These are phyloP conservation scores for Monascus ruber DNA, from an alignment of 2,329 filamentous ascomycete genomes.

Conservation along the genomic window DNA sequence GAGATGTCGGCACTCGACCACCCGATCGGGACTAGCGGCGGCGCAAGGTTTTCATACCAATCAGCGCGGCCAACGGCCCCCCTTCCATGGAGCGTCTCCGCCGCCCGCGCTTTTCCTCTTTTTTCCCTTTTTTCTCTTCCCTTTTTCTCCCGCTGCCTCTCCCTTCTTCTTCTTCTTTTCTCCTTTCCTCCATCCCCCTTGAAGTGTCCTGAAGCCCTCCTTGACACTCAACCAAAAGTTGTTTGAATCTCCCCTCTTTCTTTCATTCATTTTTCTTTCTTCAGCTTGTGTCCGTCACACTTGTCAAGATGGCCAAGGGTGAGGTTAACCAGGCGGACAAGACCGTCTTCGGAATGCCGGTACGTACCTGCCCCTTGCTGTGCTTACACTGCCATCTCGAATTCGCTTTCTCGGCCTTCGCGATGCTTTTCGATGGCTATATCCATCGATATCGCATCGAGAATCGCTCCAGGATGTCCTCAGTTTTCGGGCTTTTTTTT, in stretches of 20 bases:
- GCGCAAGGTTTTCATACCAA: conserved; percentile 5
- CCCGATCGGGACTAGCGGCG: conserved; percentile 14
- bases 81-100: conserved; percentile 14
- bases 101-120: conserved; percentile 24
- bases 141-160: conserved; percentile 14
- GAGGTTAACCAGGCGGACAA: conserved; percentile 41
- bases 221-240: conserved; percentile 5
- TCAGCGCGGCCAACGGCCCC: not conserved
- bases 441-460: not conserved
- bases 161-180: too few relatives aligned
- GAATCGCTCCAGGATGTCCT: not conserved
- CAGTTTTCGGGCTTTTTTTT: not conserved
- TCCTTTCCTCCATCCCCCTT: not conserved
- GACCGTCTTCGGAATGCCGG: conserved; percentile 43
- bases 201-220: conserved; percentile 10
- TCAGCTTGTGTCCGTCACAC: conserved; percentile 19
- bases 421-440: not conserved
- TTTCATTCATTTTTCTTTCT: conserved; percentile 29
- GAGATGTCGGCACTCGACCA: conserved; percentile 23
- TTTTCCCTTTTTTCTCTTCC: conserved; percentile 31
- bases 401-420: not conserved
- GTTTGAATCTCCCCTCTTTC: conserved; percentile 18
- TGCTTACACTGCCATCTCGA: conserved; percentile 8
- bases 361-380: conserved; percentile 21
- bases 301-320: conserved; percentile 36